Evolutionary conservation across 805 yeast genomes (phyloP).

Genomic region (Yamadazyma nakazawae): DNA sequence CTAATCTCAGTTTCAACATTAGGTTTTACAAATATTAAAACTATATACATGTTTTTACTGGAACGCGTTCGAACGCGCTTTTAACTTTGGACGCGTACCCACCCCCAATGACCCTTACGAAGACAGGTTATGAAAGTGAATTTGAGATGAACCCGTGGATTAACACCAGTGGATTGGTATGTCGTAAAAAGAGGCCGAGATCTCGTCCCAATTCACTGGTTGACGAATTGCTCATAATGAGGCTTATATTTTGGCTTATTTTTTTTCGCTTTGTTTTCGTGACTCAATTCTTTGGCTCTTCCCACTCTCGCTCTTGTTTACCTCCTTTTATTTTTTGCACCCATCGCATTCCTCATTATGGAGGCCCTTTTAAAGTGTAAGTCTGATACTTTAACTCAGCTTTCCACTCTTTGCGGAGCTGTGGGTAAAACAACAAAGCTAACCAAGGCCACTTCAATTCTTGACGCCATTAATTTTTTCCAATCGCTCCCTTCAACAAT

Average conservation of each 20-base stretch:
- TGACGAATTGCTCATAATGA: no score
- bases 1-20: no score
- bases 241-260: not conserved
- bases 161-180: no score
- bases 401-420: slow-evolving; percentile 21
- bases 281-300: not conserved
- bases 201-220: no score
- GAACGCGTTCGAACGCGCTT: not conserved
- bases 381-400: slow-evolving; percentile 8
- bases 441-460: slow-evolving; percentile 4
- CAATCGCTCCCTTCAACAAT: slow-evolving; percentile 10
- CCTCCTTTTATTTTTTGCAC: not conserved
- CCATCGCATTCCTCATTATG: slow-evolving; percentile 1
- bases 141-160: no score
- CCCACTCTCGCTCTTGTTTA: not conserved
- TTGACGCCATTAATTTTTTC: slow-evolving; percentile 8
- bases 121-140: no score
- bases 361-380: slow-evolving; percentile 2
- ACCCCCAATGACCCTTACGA: not conserved
- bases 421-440: slow-evolving; percentile 17
- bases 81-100: not conserved
- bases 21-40: no score
- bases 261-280: not conserved
- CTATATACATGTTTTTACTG: no score
- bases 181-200: no score